These are phyloP conservation scores for Fusarium praegraminearum DNA, from an alignment of 2,329 filamentous ascomycete genomes.

Conservation along the genomic window DNA sequence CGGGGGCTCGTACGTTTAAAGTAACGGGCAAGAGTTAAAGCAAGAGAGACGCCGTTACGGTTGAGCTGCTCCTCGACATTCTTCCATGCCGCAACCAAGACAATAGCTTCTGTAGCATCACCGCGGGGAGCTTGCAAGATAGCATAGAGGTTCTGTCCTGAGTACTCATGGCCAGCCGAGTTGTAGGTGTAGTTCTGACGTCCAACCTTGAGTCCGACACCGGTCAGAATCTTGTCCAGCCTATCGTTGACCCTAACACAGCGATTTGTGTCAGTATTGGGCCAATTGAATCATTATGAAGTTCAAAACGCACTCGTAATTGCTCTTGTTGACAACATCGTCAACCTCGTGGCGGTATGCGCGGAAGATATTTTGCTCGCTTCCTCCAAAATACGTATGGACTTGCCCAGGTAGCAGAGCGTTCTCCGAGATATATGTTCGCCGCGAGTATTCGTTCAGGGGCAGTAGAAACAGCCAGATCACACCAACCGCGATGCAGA, in stretches of 20 bases:
- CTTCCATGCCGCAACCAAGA: conserved; percentile 88
- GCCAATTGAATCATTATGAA: not conserved
- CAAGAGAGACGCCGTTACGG: conserved; percentile 85
- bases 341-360: conserved; percentile 90
- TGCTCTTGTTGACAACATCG: conserved; percentile 65
- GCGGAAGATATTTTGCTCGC: conserved; percentile 93
- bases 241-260: conserved; percentile 71
- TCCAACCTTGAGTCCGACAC: conserved; percentile 86
- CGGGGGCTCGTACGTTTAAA: conserved; percentile 76
- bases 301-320: conserved; percentile 61
- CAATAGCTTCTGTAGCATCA: conserved; percentile 96
- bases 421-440: conserved; percentile 97
- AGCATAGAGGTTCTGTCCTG: conserved; percentile 92
- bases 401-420: conserved; percentile 95
- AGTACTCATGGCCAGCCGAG: conserved; percentile 77
- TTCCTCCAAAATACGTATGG: conserved; percentile 96
- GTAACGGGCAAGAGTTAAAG: conserved; percentile 89
- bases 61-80: conserved; percentile 85
- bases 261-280: conserved; percentile 1
- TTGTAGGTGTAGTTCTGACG: conserved; percentile 89
- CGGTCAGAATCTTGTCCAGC: conserved; percentile 79
- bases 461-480: conserved; percentile 92
- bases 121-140: conserved; percentile 93
- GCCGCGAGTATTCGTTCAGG: conserved; percentile 88
- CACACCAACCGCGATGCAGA: conserved; percentile 87